phyloP scores from a whole-genome alignment of 139 green algal genomes.

The Desmodesmus armatus region DNA sequence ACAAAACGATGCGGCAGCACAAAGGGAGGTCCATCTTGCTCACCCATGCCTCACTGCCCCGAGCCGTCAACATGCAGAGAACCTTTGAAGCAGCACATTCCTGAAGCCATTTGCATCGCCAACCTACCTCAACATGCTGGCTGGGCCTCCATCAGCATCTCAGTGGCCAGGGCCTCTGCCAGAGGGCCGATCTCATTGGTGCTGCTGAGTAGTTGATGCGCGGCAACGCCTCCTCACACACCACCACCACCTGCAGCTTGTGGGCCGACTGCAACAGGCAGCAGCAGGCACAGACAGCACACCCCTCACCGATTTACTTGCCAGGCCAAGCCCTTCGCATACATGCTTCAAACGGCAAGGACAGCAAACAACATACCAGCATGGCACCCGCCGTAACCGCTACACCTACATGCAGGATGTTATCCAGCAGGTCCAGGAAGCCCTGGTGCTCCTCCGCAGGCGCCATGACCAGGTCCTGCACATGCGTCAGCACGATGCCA shows the following conservation, averaged over 20 bases:
- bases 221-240: conserved; percentile 28
- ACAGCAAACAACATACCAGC: not conserved
- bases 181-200: conserved; percentile 23
- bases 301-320: not conserved
- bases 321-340: not conserved
- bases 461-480: conserved; percentile 31
- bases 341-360: not conserved
- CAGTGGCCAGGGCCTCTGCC: not conserved
- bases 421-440: conserved; percentile 44
- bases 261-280: conserved; percentile 16
- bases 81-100: too few relatives aligned
- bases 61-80: too few relatives aligned
- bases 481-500: conserved; percentile 42
- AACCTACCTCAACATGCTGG: too few relatives aligned
- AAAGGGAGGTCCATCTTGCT: too few relatives aligned
- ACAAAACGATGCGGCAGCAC: too few relatives aligned
- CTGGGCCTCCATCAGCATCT: conserved; percentile 15
- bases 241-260: conserved; percentile 46
- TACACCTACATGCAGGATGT: conserved; percentile 40
- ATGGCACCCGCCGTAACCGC: too few relatives aligned
- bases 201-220: conserved; percentile 29
- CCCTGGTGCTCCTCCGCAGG: conserved; percentile 41
- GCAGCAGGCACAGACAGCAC: not conserved
- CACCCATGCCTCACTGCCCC: too few relatives aligned
- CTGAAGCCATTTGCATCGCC: too few relatives aligned